Base-by-base conservation (phyloP, 495 filamentous ascomycete genomes). In the Aspergillus carlsbadensis region DNA sequence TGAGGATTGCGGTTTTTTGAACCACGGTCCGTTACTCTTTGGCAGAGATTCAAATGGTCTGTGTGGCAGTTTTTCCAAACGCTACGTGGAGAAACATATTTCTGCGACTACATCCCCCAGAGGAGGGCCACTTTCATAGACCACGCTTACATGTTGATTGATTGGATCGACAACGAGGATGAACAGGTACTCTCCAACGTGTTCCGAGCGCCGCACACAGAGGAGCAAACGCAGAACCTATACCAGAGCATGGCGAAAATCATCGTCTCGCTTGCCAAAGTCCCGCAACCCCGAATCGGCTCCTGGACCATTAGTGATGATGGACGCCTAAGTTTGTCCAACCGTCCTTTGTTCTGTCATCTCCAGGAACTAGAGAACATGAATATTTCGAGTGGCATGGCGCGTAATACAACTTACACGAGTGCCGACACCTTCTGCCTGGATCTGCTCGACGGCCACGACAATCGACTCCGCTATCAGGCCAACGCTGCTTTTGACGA, bases 361-460 rank as follows among this genome's bases (percentile, higher is more conserved):
- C 49, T 70, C n/a, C 52, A 63, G 15, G 39, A 62, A n/a, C 50
- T 70, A 4, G 70, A 76, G 46, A 76, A 74, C 51, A 66, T 63
- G 14, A 60, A 61, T 5, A 62, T 69, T 22, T 63, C 69, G 5
- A 68, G 56, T 6, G 18, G 18, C 0, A 57, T 76, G 7, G 53
- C 34, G 45, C 40, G 67, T 6, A 50, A 62, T 33, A 17, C 58
- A 1, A 74, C 70, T 2, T 71, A 69, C 47, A 6, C 29, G 0
- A 57, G 52, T n/a, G 51, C 55, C 2, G 70, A 73, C 5, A 21
- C 60, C 2, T 74, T 61, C 52, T 54, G 60, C 18, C 39, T 58
- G 0, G 70, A 70, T 50, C 36, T 73, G 14, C 48, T 74, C 29
- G n/a, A 29, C 6, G 64, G 62, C 39, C 69, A 75, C 54, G 63